Evolutionary conservation across 352 stramenopile genomes (phyloP), one percentile per base, ranked within the genome.

Genomic region (Phytopythium chamaehyphon): DNA sequence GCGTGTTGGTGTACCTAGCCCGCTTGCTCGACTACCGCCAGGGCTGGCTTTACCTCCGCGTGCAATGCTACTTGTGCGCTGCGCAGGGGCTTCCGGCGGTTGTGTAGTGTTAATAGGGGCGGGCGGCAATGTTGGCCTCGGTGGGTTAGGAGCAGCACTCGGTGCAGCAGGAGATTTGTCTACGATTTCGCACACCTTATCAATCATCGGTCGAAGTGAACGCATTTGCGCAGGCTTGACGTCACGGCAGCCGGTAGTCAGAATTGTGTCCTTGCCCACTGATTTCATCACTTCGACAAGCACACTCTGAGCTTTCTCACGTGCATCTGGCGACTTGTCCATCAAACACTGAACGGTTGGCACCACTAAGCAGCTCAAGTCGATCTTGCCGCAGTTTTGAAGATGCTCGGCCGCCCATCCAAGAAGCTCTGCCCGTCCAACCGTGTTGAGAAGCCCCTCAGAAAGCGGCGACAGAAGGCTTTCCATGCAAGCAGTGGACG

Each of bases 141-240:
- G 33, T 18, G 40, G 54, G 8, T 40, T 18, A 2, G 45, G 18
- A n/a, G 50, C 28, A 35, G 35, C 31, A 18, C 43, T 37, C 5
- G 16, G 26, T 46, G 37, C 28, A 26, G 57, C 28, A 18, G 50
- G 52, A n/a, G 62, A 43, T 8, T 51, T 69, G 33, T 84, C 71
- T 3, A 71, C 66, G 22, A 62, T 47, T 22, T 85, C 72, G 36
- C 54, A 75, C 5, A 88, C 82, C 51, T 93, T 93, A 37, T 90
- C 69, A 10, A 95, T 76, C 23, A 94, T 65, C n/a, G 85, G 85
- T n/a, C 88, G 85, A 5, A 95, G 56, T 36, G 81, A 83, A 33
- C 85, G 73, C 85, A 95, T 95, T 23, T 90, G 80, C 4, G 85
- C 85, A 24, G 85, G 85, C 42, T 93, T 90, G 43, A 95, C 84